These are phyloP conservation scores for Cryphonectria carpinicola DNA, from an alignment of 2,329 filamentous ascomycete species.

Conservation along the genomic window DNA sequence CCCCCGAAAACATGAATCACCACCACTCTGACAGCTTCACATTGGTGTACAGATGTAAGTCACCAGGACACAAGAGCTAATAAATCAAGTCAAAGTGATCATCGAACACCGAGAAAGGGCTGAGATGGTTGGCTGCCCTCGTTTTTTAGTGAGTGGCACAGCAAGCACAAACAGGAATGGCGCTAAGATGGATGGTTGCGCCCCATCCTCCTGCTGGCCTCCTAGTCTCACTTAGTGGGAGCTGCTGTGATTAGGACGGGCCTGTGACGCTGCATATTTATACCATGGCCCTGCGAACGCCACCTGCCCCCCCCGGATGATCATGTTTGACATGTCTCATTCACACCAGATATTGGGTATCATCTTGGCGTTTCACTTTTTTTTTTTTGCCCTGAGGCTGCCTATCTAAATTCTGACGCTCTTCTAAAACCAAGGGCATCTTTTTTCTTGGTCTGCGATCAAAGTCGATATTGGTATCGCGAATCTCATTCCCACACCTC, in stretches of 20 bases:
- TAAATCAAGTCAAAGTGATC: not conserved
- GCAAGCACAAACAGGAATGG: not conserved
- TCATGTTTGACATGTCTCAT: not conserved
- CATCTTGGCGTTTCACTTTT: slow-evolving; percentile 9
- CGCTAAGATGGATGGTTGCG: not conserved
- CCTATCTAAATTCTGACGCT: not conserved
- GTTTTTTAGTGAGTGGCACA: not conserved
- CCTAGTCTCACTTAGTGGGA: not conserved
- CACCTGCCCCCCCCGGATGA: not conserved
- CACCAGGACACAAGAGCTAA: not conserved
- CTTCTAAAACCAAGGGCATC: not conserved
- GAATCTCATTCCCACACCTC: too few relatives aligned
- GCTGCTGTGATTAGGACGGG: not conserved
- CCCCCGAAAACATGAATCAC: not conserved
- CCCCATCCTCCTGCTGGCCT: not conserved
- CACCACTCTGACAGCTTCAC: not conserved
- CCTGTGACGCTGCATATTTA: not conserved
- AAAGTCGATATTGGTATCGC: not conserved
- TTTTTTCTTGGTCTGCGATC: not conserved
- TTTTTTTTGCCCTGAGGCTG: not conserved
- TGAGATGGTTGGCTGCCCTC: not conserved
- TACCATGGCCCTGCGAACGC: not conserved
- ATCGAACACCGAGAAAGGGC: not conserved
- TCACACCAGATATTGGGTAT: too few relatives aligned
- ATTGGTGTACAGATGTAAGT: not conserved